phyloP scores from a whole-genome alignment of 768 basidiomycete genomes.

The Phlebiopsis gigantea region DNA sequence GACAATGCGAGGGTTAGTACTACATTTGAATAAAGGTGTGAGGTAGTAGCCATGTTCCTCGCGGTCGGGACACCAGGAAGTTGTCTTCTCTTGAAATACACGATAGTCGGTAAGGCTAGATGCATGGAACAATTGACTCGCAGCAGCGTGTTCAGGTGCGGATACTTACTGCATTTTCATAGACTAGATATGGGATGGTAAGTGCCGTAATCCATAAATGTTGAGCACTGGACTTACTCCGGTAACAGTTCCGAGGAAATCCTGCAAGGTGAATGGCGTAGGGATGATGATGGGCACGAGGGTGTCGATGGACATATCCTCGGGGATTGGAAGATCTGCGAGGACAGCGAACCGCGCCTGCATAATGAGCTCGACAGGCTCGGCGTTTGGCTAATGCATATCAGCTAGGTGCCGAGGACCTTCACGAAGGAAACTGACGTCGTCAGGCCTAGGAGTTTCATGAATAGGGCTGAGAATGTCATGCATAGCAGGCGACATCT shows the following conservation, averaged over 20 bases:
- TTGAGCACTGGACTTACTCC: constrained; percentile 39
- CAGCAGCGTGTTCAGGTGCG: background rate
- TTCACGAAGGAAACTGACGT: background rate
- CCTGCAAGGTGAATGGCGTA: constrained; percentile 56
- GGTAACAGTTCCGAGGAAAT: constrained; percentile 56
- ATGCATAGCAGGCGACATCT: background rate
- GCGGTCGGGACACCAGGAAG: constrained; percentile 74
- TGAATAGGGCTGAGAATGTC: background rate
- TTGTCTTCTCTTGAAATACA: constrained; percentile 60
- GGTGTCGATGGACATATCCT: constrained; percentile 56
- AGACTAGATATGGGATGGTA: constrained; percentile 30
- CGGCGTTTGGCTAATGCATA: background rate
- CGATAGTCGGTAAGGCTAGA: constrained; percentile 61
- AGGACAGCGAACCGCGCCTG: constrained; percentile 52
- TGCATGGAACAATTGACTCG: background rate
- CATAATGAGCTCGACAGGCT: constrained; percentile 32
- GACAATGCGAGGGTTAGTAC: constrained; percentile 68
- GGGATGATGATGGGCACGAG: constrained; percentile 69
- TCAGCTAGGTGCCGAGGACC: background rate
- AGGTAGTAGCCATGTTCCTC: constrained; percentile 82
- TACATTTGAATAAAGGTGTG: constrained; percentile 70
- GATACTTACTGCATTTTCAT: constrained; percentile 50
- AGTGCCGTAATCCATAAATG: background rate
- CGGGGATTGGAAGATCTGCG: constrained; percentile 57
- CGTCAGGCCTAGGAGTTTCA: background rate